phyloP scores from a whole-genome alignment of 345 rosid genomes.

The Moricandia arvensis region DNA sequence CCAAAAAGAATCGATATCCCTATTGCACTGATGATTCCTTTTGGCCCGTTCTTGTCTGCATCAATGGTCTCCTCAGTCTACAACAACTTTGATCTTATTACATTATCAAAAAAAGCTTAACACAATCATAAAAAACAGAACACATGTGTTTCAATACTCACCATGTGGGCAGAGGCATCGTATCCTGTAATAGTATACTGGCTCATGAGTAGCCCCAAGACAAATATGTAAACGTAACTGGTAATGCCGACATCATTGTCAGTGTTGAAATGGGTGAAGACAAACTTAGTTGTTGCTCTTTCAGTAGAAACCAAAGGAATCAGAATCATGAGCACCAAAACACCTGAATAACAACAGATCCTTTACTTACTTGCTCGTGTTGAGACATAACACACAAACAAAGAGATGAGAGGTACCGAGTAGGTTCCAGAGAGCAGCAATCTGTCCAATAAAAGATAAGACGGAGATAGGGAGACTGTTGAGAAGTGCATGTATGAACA shows the following conservation, averaged over 20 bases:
- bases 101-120: background rate
- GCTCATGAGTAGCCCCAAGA: slow-evolving; percentile 90
- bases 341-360: slow-evolving; percentile 48
- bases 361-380: background rate
- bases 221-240: slow-evolving; percentile 70
- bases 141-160: slow-evolving; percentile 23
- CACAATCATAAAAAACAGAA: background rate
- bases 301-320: slow-evolving; percentile 74
- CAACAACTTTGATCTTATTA: background rate
- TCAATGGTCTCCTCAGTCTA: slow-evolving; percentile 93
- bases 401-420: slow-evolving; percentile 42
- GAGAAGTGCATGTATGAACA: slow-evolving; percentile 69
- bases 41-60: slow-evolving; percentile 91
- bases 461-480: slow-evolving; percentile 82
- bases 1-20: slow-evolving; percentile 91
- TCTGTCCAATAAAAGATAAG: slow-evolving; percentile 80
- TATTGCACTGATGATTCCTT: slow-evolving; percentile 80
- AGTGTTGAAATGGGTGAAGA: slow-evolving; percentile 80
- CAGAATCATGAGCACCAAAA: slow-evolving; percentile 71
- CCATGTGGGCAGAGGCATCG: slow-evolving; percentile 99
- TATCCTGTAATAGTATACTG: slow-evolving; percentile 91
- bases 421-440: slow-evolving; percentile 95
- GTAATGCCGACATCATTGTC: slow-evolving; percentile 72
- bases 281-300: slow-evolving; percentile 82
- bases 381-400: slow-evolving; percentile 3